phyloP scores from a whole-genome alignment of 1,284 basidiomycete species.

The Caloboletus inedulis region DNA sequence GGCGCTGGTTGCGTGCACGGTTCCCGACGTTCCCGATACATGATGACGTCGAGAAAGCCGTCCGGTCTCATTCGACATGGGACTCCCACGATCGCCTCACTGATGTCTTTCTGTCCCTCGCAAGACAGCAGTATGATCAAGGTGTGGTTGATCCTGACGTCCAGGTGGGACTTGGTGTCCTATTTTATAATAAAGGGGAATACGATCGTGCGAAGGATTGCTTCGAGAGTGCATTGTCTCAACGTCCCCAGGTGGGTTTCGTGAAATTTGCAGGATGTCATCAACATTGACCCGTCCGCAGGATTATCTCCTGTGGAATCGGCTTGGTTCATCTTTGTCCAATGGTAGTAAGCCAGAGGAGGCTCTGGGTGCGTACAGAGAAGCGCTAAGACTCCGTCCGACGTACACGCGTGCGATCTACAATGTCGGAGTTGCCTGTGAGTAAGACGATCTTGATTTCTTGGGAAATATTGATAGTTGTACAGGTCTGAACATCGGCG shows the following conservation, averaged over 20 bases:
- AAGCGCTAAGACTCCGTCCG: constrained; percentile 90
- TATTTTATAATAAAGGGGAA: constrained; percentile 85
- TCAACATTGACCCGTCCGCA: constrained; percentile 26
- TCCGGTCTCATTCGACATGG: constrained; percentile 73
- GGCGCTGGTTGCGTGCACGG: constrained; percentile 80
- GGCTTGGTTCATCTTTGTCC: constrained; percentile 91
- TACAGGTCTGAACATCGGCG: constrained; percentile 90
- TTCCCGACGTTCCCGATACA: constrained; percentile 68
- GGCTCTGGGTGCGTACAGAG: constrained; percentile 91
- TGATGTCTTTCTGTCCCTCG: constrained; percentile 82
- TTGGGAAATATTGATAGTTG: constrained; percentile 2
- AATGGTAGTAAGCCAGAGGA: constrained; percentile 96
- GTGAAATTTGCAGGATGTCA: not conserved
- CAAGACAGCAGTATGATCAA: constrained; percentile 70
- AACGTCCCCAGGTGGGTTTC: constrained; percentile 61
- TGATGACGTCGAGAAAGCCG: constrained; percentile 55
- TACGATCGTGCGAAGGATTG: constrained; percentile 87
- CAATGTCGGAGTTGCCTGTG: constrained; percentile 96
- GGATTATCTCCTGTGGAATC: constrained; percentile 97
- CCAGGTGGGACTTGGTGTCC: constrained; percentile 89
- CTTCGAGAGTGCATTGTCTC: constrained; percentile 81
- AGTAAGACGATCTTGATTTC: constrained; percentile 26
- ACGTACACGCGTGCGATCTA: constrained; percentile 98
- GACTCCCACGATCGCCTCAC: constrained; percentile 80
- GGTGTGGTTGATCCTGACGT: constrained; percentile 87